phyloP scores from a whole-genome alignment of 176 grass and related monocot genomes.

The Triticum urartu region DNA sequence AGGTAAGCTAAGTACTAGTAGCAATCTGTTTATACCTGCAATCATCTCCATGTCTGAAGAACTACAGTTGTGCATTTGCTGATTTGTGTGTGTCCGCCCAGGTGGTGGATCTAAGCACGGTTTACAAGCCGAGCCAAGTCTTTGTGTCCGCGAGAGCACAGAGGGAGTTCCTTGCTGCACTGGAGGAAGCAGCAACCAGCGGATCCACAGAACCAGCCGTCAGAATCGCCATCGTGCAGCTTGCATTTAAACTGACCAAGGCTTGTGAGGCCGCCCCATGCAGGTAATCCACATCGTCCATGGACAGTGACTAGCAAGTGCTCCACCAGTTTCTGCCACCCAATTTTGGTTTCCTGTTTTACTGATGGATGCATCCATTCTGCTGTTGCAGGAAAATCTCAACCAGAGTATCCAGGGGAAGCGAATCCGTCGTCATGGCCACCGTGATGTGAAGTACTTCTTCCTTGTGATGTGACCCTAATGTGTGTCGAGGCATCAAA shows the following conservation, averaged over 20 bases:
- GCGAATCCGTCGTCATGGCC: slow-evolving; percentile 47
- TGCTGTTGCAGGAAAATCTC: slow-evolving; percentile 58
- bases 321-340: slow-evolving; percentile 1
- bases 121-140: slow-evolving; percentile 64
- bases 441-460: slow-evolving; percentile 29
- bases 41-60: not conserved
- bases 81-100: slow-evolving; percentile 28
- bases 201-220: slow-evolving; percentile 46
- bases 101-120: slow-evolving; percentile 73
- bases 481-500: not conserved
- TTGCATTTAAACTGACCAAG: slow-evolving; percentile 65
- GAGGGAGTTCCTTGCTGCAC: slow-evolving; percentile 67
- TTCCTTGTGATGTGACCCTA: not conserved
- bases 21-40: not conserved
- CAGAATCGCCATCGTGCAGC: slow-evolving; percentile 56
- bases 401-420: slow-evolving; percentile 42
- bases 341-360: not conserved
- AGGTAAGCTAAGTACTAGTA: slow-evolving; percentile 38
- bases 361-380: slow-evolving; percentile 13
- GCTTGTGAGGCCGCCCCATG: slow-evolving; percentile 52
- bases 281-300: slow-evolving; percentile 51
- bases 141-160: slow-evolving; percentile 77
- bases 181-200: slow-evolving; percentile 59
- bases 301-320: not conserved
- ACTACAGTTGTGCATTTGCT: slow-evolving; percentile 34